Base-by-base conservation (phyloP, 2,329 filamentous ascomycete genomes). In the Byssoonygena ceratinophila region DNA sequence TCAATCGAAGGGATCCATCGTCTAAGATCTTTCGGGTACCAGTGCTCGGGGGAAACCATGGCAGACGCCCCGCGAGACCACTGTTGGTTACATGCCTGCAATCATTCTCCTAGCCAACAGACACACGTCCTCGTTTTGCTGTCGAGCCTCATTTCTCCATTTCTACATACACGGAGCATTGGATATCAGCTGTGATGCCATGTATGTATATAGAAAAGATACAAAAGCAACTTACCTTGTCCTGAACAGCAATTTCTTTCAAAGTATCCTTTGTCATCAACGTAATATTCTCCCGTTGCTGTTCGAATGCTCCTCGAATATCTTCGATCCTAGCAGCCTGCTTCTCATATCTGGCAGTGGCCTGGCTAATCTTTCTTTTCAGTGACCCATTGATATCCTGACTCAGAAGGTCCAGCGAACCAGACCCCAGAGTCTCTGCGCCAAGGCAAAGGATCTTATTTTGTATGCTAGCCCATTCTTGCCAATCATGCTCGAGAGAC, bases 381-480 rank as follows among this genome's bases (percentile, higher is more conserved):
- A 51, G 48, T 3, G 32, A 7, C 18, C 34, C 39, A 8, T 43
- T 37, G 5, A 23, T 23, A 18, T 36, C 11, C 7, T 16, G 18
- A 9, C 43, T 29, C n/a, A 52, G 14, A 37, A 41, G 12, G 23
- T 31, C 34, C n/a, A 55, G 36, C 4, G 20, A 32, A 20, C 48
- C 34, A 25, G 45, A 14, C 1, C 59, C 59, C 4, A 60, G 46
- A 9, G 57, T 54, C 41, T 60, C 58, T 14, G 55, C 44, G 3
- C 54, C 57, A 22, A 63, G 41, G 29, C 53, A 55, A 27, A 51
- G 16, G 37, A 64, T 52, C 22, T 61, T 54, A 22, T 53, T 54
- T 34, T 62, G 59, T 23, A 58, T 52, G 23, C 54, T 51, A 29
- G 27, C 44, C 60, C 59, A 63, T 44, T 61, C 60, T 20, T 56